These are phyloP conservation scores for Fraxinus baroniana DNA, from an alignment of 305 asterid species.

Conservation along the genomic window DNA sequence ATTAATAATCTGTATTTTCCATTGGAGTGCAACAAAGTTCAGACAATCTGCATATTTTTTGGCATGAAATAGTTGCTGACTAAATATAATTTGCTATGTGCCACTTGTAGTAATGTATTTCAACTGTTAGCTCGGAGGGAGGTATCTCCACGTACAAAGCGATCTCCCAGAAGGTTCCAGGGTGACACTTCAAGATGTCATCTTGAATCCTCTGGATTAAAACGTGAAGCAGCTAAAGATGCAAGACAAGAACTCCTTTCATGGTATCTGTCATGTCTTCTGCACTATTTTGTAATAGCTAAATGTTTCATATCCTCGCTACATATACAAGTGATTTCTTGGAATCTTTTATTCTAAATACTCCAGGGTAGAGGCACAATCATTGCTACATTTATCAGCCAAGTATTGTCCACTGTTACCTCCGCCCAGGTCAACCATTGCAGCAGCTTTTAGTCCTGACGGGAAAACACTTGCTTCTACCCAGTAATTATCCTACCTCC, in stretches of 20 bases:
- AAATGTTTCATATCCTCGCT: neutral
- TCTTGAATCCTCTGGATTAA: conserved; percentile 41
- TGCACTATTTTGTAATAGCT: conserved; percentile 6
- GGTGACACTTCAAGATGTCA: conserved; percentile 45
- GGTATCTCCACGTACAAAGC: conserved; percentile 70
- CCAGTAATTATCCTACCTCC: conserved; percentile 50
- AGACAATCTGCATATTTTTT: conserved; percentile 3
- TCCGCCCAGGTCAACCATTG: conserved; percentile 97
- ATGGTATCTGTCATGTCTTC: conserved; percentile 49
- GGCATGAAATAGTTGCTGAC: conserved; percentile 5
- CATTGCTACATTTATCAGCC: conserved; percentile 75
- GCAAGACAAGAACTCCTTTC: conserved; percentile 81
- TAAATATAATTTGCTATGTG: conserved; percentile 29
- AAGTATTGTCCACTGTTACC: conserved; percentile 81
- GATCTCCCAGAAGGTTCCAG: conserved; percentile 67
- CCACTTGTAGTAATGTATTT: conserved; percentile 58
- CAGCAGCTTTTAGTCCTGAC: conserved; percentile 96
- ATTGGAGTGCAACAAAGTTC: neutral
- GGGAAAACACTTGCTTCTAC: conserved; percentile 96
- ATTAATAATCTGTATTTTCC: neutral
- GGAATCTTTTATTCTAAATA: conserved; percentile 6
- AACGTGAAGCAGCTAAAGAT: conserved; percentile 58
- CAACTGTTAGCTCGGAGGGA: conserved; percentile 78
- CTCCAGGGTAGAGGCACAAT: conserved; percentile 90
- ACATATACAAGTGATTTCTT: conserved; percentile 1